These are phyloP conservation scores for Coniochaeta pulveracea DNA, from an alignment of 2,329 filamentous ascomycete genomes.

Conservation along the genomic window DNA sequence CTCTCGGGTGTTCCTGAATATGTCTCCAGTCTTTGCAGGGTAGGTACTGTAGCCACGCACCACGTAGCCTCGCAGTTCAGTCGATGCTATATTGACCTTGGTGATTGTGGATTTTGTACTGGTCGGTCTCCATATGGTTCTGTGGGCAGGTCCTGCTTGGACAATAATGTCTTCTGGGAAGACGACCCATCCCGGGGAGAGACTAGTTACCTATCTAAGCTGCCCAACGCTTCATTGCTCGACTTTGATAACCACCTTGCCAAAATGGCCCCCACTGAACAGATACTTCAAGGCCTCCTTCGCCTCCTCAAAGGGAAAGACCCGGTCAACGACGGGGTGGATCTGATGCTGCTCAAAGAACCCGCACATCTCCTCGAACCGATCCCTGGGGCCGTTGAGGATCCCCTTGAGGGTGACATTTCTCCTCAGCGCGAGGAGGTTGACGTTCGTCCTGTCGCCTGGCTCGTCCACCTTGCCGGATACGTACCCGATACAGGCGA, in stretches of 20 bases:
- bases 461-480: conserved; percentile 41
- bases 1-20: no score
- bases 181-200: no score
- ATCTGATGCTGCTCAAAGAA: conserved; percentile 26
- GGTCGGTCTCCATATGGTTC: no score
- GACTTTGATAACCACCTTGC: conserved; percentile 36
- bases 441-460: conserved; percentile 44
- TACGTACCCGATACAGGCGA: conserved; percentile 36
- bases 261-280: conserved; percentile 37
- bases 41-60: no score
- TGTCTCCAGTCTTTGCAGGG: no score
- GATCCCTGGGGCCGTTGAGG: conserved; percentile 45
- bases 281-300: conserved; percentile 36
- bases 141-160: no score
- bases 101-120: no score
- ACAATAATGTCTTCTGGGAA: no score
- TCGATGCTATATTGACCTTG: no score
- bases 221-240: not conserved
- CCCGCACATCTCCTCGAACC: conserved; percentile 40
- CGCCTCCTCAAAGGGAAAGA: conserved; percentile 28
- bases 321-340: conserved; percentile 28
- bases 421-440: conserved; percentile 36
- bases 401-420: conserved; percentile 42
- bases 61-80: no score
- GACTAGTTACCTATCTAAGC: no score